Conservation (phyloP, 768 basidiomycete species). For the Psilocybe cyanescens region DNA sequence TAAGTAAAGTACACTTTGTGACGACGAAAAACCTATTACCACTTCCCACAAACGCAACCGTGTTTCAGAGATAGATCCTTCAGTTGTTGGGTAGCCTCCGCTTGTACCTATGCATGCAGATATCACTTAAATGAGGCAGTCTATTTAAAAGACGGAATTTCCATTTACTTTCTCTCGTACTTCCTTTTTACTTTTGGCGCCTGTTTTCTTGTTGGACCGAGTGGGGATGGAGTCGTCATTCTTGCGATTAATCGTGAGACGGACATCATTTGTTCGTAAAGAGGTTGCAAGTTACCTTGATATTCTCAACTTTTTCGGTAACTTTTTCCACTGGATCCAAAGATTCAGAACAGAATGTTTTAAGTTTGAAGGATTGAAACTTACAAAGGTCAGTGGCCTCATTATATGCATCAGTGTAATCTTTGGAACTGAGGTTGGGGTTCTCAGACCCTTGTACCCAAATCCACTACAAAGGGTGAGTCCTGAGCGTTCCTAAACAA, state of each 20-base stretch:
- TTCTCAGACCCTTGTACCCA: slow-evolving; percentile 48
- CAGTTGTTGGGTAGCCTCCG: slow-evolving; percentile 58
- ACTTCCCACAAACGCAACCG: slow-evolving; percentile 67
- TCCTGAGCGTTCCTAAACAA: neutral
- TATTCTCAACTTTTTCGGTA: slow-evolving; percentile 58
- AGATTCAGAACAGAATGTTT: neutral
- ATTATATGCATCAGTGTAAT: slow-evolving; percentile 38
- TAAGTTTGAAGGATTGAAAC: slow-evolving; percentile 7
- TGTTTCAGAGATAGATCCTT: slow-evolving; percentile 61
- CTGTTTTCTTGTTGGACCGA: slow-evolving; percentile 73
- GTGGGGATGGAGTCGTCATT: slow-evolving; percentile 68
- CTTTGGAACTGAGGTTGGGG: slow-evolving; percentile 17
- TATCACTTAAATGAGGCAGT: neutral
- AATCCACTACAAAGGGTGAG: slow-evolving; percentile 55
- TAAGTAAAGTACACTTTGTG: neutral
- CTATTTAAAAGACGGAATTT: neutral
- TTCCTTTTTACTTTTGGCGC: slow-evolving; percentile 76
- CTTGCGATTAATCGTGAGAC: slow-evolving; percentile 32
- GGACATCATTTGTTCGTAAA: neutral
- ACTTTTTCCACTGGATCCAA: slow-evolving; percentile 54
- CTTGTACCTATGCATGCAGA: slow-evolving; percentile 50
- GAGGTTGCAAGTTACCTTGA: slow-evolving; percentile 48
- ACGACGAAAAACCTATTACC: slow-evolving; percentile 39
- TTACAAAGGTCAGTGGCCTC: slow-evolving; percentile 53
- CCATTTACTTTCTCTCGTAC: slow-evolving; percentile 63